A percentile compares a stretch with the other conserved stretches of the same genome.
phyloP scores from a whole-genome alignment of 2,329 filamentous ascomycete species.

The Fusarium hainanense region DNA sequence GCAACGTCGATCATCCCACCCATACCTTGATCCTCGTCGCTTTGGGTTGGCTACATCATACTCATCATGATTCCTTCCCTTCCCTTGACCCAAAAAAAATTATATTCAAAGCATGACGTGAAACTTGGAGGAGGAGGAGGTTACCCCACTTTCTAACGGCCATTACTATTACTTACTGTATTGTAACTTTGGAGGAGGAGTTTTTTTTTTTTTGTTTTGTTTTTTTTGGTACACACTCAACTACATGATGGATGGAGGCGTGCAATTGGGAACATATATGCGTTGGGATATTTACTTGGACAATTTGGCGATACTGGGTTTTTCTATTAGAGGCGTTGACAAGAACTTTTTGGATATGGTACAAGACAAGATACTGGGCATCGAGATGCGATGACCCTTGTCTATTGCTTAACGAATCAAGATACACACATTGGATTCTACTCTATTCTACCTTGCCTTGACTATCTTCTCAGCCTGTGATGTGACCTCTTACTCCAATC shows the following conservation, averaged over 20 bases:
- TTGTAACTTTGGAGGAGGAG: slow-evolving; percentile 20
- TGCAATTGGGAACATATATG: slow-evolving; percentile 19
- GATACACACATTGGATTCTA: slow-evolving; percentile 18
- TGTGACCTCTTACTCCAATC: background rate
- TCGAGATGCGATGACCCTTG: slow-evolving; percentile 10
- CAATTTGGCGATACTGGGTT: slow-evolving; percentile 29
- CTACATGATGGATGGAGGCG: slow-evolving; percentile 13
- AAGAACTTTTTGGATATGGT: background rate
- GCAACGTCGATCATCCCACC: slow-evolving; percentile 25
- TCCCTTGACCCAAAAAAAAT: background rate
- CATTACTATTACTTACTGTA: slow-evolving; percentile 16
- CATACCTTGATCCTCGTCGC: background rate
- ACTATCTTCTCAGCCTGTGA: background rate
- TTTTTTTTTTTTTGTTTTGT: background rate
- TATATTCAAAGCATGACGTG: slow-evolving; percentile 9
- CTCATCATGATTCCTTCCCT: background rate
- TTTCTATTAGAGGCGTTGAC: slow-evolving; percentile 18
- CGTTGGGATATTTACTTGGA: slow-evolving; percentile 16
- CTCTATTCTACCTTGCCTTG: background rate
- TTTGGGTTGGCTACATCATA: background rate
- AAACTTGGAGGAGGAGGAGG: slow-evolving; percentile 29
- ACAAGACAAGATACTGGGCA: background rate
- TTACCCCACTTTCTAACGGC: slow-evolving; percentile 24
- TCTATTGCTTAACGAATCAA: slow-evolving; percentile 23
- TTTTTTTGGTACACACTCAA: slow-evolving; percentile 1